Percentiles rank a stretch among this genome's conserved stretches.
Conservation (phyloP, 2,329 filamentous ascomycete genomes). For the Triangularia verruculosa region DNA sequence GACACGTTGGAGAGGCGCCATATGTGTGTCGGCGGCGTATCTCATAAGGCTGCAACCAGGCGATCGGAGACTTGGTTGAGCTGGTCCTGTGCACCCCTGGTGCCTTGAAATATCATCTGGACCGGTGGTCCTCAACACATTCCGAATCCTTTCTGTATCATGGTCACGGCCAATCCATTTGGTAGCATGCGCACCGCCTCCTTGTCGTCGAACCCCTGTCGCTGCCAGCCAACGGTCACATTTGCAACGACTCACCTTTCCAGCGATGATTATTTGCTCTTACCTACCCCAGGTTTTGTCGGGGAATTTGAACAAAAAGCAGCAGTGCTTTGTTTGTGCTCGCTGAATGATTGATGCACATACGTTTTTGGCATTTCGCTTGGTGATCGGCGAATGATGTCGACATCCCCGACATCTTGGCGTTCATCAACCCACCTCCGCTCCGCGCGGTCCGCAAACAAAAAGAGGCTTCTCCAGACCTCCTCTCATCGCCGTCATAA, state of each 20-base stretch:
- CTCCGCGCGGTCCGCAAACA: slow-evolving; percentile 8
- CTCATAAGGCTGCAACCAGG: background rate
- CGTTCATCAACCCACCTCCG: slow-evolving; percentile 17
- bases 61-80: background rate
- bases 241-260: background rate
- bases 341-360: slow-evolving; percentile 1
- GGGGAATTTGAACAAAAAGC: background rate
- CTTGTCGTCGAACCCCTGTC: background rate
- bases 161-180: background rate
- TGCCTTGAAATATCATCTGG: background rate
- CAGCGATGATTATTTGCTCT: background rate
- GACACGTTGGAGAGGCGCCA: background rate
- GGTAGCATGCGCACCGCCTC: background rate
- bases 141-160: background rate
- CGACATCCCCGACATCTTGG: slow-evolving; percentile 22
- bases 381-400: slow-evolving; percentile 20
- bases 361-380: background rate
- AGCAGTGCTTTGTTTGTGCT: background rate
- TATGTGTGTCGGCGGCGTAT: background rate
- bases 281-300: background rate
- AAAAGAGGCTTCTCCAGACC: background rate
- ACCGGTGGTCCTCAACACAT: background rate
- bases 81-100: background rate
- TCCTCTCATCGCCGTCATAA: background rate
- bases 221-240: background rate